Base-by-base conservation (phyloP, 805 yeast genomes). In the Ogataea salicorniae region DNA sequence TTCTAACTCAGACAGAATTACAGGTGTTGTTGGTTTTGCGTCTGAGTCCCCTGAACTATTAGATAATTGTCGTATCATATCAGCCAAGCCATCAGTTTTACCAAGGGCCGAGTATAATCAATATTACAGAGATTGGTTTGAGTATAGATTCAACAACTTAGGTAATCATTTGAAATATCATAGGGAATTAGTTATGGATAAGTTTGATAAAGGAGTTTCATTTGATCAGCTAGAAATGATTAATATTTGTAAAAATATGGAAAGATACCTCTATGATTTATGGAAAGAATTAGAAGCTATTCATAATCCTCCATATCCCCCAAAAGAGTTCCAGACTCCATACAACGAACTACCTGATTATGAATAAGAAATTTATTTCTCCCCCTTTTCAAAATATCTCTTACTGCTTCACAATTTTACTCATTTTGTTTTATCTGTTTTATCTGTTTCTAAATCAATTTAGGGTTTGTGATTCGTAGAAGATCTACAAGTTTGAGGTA, bases 51-150 rank as follows among this genome's bases (percentile, higher is more conserved):
- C 63, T 13, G 60, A 53, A 8, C 42, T 52, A 7, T 57, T 63
- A 9, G 71, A 67, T 46, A 62, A 65, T 34, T 59, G 62, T 38
- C 57, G 59, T 18, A 45, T 62, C 22, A 66, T 68, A 2, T 58
- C 67, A 7, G 50, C 57, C 39, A 63, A 57, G 42, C 69, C 71
- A 7, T 59, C 66, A 14, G 70, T 62, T 3, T 50, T 65, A 34
- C 69, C 70, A 8, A 54, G 67, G 35, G 60, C 65, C 3, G 49
- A 50, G 16, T 59, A 63, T 46, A 61, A 65, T 48, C 62, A 59
- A 49, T 67, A 61, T 45, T 67, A 65, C 50, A 61, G 61, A 15
- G 67, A 62, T 14, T 67, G 70, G 70, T 52, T 59, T 44, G 67
- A 64, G 18, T 65, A 57, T 52, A 53, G 67, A 36, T 59, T 67